Evolutionary conservation across 2,329 filamentous ascomycete genomes (phyloP).

Genomic region (Sporothrix dimorphospora): DNA sequence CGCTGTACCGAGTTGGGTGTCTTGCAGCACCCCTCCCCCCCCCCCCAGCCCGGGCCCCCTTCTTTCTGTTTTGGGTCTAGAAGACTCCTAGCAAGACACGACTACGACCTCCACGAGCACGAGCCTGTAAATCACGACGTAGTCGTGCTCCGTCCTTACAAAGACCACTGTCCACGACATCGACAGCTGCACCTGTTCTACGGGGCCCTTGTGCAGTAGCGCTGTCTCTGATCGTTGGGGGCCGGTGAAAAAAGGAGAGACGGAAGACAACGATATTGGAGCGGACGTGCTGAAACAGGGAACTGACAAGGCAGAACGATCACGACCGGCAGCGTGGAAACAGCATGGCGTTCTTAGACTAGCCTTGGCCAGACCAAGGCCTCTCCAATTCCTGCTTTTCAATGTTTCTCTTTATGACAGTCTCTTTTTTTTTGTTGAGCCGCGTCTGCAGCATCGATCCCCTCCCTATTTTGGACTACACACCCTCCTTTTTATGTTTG

Average conservation of each 20-base stretch:
- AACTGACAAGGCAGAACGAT: not conserved
- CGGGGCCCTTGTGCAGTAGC: not conserved
- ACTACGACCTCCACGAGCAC: not conserved
- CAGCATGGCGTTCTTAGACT: slow-evolving; percentile 1
- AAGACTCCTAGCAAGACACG: not conserved
- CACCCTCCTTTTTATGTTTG: not conserved
- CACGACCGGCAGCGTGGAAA: slow-evolving; percentile 1
- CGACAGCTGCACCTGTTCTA: slow-evolving; percentile 8
- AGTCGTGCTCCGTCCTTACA: not conserved
- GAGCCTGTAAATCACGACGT: slow-evolving; percentile 2
- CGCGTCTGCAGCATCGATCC: not conserved
- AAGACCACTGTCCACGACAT: not conserved
- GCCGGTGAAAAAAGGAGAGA: not conserved
- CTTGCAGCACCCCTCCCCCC: too few species aligned
- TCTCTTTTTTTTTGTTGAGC: not conserved
- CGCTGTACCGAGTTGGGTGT: slow-evolving; percentile 16
- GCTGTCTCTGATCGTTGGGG: not conserved
- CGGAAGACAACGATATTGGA: not conserved
- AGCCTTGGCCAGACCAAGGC: not conserved
- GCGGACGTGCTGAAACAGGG: not conserved
- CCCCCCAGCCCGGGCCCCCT: too few species aligned
- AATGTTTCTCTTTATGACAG: not conserved
- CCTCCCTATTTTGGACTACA: not conserved
- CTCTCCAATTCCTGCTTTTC: not conserved
- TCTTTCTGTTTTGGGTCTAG: slow-evolving; percentile 10